Evolutionary conservation across 116 monocot species (phyloP).

Genomic region (Trichopus zeylanicus): DNA sequence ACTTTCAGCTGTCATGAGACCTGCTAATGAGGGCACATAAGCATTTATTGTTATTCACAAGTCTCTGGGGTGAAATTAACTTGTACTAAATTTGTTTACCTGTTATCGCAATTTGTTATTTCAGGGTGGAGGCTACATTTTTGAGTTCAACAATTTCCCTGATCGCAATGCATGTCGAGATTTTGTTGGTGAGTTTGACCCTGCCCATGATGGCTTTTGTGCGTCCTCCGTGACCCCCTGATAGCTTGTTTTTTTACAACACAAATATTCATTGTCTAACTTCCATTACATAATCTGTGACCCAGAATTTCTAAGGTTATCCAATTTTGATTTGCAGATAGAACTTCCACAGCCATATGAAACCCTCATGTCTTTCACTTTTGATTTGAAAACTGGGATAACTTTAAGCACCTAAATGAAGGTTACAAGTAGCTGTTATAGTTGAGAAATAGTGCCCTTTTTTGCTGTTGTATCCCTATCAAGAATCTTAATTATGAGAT

Average conservation of each 20-base stretch:
- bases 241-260: not conserved
- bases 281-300: too few relatives aligned
- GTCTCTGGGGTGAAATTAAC: not conserved
- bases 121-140: constrained; percentile 83
- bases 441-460: not conserved
- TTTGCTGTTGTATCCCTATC: not conserved
- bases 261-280: not conserved
- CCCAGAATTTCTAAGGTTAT: too few relatives aligned
- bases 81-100: not conserved
- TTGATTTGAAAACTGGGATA: not conserved
- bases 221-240: not conserved
- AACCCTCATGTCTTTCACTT: not conserved
- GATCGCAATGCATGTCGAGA: constrained; percentile 84
- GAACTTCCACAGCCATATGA: not conserved
- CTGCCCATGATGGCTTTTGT: not conserved
- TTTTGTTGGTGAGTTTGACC: constrained; percentile 68
- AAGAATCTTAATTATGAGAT: not conserved
- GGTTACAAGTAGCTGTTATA: not conserved
- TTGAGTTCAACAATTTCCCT: constrained; percentile 86
- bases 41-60: too few relatives aligned
- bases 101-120: constrained; percentile 1
- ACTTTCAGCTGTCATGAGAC: not conserved
- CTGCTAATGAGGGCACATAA: not conserved
- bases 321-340: not conserved
- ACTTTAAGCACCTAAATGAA: not conserved